These are phyloP conservation scores for Harringtonia lauricola DNA, from an alignment of 2,329 filamentous ascomycete genomes.

Conservation along the genomic window DNA sequence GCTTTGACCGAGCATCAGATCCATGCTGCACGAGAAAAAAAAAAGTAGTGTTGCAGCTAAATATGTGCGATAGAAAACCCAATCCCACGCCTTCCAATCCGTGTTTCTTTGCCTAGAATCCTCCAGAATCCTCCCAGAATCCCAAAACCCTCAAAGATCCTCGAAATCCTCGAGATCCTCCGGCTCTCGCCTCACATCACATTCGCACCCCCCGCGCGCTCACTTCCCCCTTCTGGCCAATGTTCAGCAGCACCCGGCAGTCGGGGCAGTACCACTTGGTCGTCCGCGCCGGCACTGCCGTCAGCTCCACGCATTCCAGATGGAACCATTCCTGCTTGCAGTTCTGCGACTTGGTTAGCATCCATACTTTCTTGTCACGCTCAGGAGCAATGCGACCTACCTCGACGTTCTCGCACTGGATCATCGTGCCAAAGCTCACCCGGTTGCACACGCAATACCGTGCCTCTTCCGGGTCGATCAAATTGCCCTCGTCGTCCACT, in stretches of 20 bases:
- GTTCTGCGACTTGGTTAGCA: conserved; percentile 27
- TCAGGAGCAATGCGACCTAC: conserved; percentile 33
- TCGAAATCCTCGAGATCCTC: too few species aligned
- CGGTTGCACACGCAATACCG: conserved; percentile 70
- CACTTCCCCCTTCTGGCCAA: conserved; percentile 53
- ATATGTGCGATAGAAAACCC: too few species aligned
- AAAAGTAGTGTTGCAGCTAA: too few species aligned
- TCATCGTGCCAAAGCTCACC: conserved; percentile 75
- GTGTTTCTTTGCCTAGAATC: too few species aligned
- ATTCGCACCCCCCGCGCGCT: conserved; percentile 45
- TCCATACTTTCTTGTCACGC: background rate
- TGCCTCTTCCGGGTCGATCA: conserved; percentile 65
- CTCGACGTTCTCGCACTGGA: conserved; percentile 68
- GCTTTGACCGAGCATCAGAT: too few species aligned
- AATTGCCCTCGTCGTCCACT: conserved; percentile 55
- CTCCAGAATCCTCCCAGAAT: too few species aligned
- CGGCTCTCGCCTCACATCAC: too few species aligned
- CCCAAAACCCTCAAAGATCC: too few species aligned
- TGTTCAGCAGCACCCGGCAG: conserved; percentile 52
- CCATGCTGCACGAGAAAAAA: too few species aligned
- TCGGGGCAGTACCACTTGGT: conserved; percentile 81
- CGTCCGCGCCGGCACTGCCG: conserved; percentile 56
- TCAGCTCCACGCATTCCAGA: conserved; percentile 62
- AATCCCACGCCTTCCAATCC: too few species aligned
- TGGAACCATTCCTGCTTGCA: conserved; percentile 84